Conservation (phyloP, 306 rosid genomes). For the Acacia crassicarpa region DNA sequence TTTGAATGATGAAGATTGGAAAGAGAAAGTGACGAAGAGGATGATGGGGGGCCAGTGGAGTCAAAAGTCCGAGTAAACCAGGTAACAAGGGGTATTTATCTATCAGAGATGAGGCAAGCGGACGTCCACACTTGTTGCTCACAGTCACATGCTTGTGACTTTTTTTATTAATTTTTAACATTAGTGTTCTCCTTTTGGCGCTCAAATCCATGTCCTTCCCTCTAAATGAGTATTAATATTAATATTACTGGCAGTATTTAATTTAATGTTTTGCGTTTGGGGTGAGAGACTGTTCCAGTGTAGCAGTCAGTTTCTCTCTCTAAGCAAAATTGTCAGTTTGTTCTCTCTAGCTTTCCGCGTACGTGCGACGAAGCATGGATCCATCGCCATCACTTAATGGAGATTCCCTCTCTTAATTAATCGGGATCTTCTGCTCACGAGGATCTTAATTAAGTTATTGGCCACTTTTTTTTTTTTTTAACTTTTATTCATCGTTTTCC, state of each 20-base stretch:
- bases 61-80: not conserved
- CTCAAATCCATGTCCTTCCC: not conserved
- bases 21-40: not conserved
- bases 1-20: not conserved
- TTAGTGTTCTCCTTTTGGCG: not conserved
- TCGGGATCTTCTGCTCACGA: not conserved
- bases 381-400: constrained; percentile 2
- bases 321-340: constrained; percentile 1
- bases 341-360: constrained; percentile 5
- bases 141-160: not conserved
- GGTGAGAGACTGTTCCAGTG: not conserved
- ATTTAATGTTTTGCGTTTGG: not conserved
- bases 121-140: not conserved
- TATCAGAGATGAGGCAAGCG: not conserved
- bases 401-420: constrained; percentile 10
- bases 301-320: not conserved
- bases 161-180: not conserved
- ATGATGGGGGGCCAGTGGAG: not conserved
- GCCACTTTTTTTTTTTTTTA: not conserved
- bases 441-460: not conserved
- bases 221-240: not conserved
- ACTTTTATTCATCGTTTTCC: not conserved
- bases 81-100: not conserved
- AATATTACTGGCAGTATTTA: not conserved
- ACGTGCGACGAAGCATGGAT: not conserved